Conservation (phyloP, 345 rosid genomes). For the Lepidium didymum region DNA sequence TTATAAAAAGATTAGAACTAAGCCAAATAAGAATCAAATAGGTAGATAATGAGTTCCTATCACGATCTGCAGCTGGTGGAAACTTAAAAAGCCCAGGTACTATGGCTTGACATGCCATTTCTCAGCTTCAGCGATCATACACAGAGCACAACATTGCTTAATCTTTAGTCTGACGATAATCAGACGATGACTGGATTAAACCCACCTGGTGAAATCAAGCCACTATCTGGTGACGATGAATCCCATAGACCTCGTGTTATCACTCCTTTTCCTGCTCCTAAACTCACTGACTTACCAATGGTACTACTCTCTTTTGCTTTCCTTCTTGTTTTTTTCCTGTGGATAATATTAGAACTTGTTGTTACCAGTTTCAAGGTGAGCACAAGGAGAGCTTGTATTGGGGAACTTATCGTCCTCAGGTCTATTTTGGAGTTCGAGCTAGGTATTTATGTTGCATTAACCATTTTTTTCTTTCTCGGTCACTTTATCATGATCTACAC, state of each 20-base stretch:
- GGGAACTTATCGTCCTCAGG: constrained; percentile 90
- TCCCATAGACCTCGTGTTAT: constrained; percentile 51
- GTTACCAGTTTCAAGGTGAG: constrained; percentile 71
- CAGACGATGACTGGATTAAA: constrained; percentile 45
- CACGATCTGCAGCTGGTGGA: not conserved
- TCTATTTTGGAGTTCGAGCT: constrained; percentile 80
- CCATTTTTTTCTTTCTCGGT: not conserved
- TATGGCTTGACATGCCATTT: not conserved
- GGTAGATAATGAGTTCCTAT: not conserved
- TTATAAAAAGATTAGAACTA: not conserved
- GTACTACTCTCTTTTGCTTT: constrained; percentile 17
- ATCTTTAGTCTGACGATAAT: not conserved
- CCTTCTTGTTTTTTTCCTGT: not conserved
- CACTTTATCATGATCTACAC: not conserved
- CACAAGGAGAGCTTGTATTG: constrained; percentile 80
- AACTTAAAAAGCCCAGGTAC: not conserved
- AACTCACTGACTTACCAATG: constrained; percentile 68
- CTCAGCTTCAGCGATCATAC: not conserved
- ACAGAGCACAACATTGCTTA: not conserved
- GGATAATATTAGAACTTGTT: not conserved
- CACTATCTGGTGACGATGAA: constrained; percentile 27
- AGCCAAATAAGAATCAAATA: not conserved
- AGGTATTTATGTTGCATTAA: constrained; percentile 33
- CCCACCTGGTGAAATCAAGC: constrained; percentile 45
- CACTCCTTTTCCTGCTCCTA: constrained; percentile 81